phyloP scores from a whole-genome alignment of 2,329 filamentous ascomycete species.

The Stagonosporopsis rhizophila region DNA sequence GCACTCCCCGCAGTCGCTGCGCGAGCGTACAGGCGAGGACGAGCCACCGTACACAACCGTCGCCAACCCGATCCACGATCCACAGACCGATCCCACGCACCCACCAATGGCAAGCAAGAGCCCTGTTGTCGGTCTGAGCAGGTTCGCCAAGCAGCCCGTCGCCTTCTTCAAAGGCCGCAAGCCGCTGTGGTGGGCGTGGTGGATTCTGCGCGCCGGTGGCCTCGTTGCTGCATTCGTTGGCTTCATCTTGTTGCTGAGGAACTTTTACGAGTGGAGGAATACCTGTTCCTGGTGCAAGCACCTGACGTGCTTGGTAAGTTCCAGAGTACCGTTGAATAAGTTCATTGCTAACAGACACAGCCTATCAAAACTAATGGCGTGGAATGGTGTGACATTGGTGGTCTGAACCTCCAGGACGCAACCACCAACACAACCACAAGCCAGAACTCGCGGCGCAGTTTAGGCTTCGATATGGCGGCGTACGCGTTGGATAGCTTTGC shows the following conservation, averaged over 20 bases:
- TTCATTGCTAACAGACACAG: slow-evolving; percentile 15
- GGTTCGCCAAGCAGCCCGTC: slow-evolving; percentile 59
- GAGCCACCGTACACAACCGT: slow-evolving; percentile 75
- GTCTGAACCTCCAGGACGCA: slow-evolving; percentile 27
- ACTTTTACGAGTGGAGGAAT: slow-evolving; percentile 83
- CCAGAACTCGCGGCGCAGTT: slow-evolving; percentile 5
- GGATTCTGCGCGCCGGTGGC: slow-evolving; percentile 80
- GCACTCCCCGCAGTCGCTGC: slow-evolving; percentile 83
- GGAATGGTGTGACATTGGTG: slow-evolving; percentile 48
- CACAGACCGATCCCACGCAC: slow-evolving; percentile 18
- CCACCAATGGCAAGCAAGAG: slow-evolving; percentile 20
- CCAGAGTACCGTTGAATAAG: not conserved
- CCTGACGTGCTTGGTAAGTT: slow-evolving; percentile 84
- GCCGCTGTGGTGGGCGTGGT: slow-evolving; percentile 97
- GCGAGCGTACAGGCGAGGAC: slow-evolving; percentile 74
- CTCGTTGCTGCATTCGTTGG: slow-evolving; percentile 81
- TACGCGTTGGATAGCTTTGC: slow-evolving; percentile 13
- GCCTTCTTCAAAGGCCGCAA: slow-evolving; percentile 93
- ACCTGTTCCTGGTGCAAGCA: slow-evolving; percentile 95
- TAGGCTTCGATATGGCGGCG: slow-evolving; percentile 6
- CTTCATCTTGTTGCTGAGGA: slow-evolving; percentile 85
- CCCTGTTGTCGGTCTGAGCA: slow-evolving; percentile 35
- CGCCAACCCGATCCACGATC: slow-evolving; percentile 29
- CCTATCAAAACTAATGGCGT: slow-evolving; percentile 35
- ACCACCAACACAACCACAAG: slow-evolving; percentile 23